Base-by-base conservation (phyloP, 2,329 filamentous ascomycete genomes). In the Fusarium illudens region DNA sequence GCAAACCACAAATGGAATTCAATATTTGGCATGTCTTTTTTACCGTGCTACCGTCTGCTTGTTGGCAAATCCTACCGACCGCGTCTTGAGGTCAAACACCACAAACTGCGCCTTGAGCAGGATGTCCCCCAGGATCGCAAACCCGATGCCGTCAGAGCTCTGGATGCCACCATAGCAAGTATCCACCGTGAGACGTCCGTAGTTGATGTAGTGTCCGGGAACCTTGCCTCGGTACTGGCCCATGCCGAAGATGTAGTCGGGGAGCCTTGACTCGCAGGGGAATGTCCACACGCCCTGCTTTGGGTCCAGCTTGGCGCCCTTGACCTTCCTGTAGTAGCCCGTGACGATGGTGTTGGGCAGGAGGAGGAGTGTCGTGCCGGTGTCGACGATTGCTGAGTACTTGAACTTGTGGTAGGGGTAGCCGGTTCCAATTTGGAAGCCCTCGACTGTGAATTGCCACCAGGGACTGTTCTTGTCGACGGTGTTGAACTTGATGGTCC, bases 341-440 rank as follows among this genome's bases (percentile, higher is more conserved):
- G 77, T 70, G 66, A 87, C 84, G 62, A 90, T 81, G 30, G 75
- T 68, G 58, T 83, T 75, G 25, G 87, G 86, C 17, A 90, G 77
- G 66, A 90, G 82, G 58, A 91, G 78, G 29, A 92, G 86, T 1
- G 89, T 89, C 58, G 90, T 92, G 56, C 90, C 90, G 3, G 90
- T 92, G 79, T 92, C 90, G 72, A 88, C 87, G 75, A 92, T 91
- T 69, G 83, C 84, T 0, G 80, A 80, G 22, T 82, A 81, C 6
- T 86, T 63, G 17, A 73, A 53, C 6, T 60, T 44, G 11, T 61
- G 49, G 57, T 68, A 76, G 0, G 44, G 29, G 4, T 57, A 55
- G 2, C 65, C 65, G 0, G 30, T 46, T 33, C 87, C 89, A 54
- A 90, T 74, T 36, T 79, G 79, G 78, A 88, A 90, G 19, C 84